Evolutionary conservation across 2,329 filamentous ascomycete genomes (phyloP), one percentile per base, ranked within the genome.

Genomic region (Aureobasidium uvarum): DNA sequence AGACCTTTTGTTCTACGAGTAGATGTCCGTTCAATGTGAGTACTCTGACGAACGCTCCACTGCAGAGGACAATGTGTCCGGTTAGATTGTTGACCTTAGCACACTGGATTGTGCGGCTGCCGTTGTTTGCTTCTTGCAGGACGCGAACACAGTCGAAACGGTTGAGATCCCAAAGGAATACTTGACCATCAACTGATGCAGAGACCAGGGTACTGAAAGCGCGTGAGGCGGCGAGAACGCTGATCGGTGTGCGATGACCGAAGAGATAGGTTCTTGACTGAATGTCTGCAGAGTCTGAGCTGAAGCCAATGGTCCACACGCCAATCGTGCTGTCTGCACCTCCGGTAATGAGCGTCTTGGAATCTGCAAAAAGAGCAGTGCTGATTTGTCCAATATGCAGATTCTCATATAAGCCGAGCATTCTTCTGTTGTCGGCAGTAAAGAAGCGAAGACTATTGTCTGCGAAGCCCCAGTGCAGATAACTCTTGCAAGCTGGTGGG

Each of bases 401-500:
- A 73, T 98, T 96, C 76, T 99, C 95, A 73, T 94, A 96, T 20
- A 97, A 83, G 0, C 94, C 94, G 41, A 96, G 86, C 25, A 58
- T 48, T 80, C 91, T 93, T 73, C 91, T 88, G 66, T 86, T 91
- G 70, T 96, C 92, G 55, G 89, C 87, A 64, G 89, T 86, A 78
- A 91, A 96, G 81, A 99, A 98, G 4, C 95, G 89, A 33, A 99
- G 85, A 70, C 91, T 96, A 71, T 91, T 91, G 76, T 99, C 95
- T 0, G 91, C 90, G 71, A 96, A 98, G 1, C 94, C 94, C 94
- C 94, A 98, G 78, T 97, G 92, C 14, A 98, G 87, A 72, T 96
- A 94, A 50, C 96, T 81, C 11, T 91, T 84, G 76, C 96, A 91
- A 0, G 91, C 55, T 0, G 92, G 92, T 0, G 92, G 90, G 10